Conservation (phyloP, 1,284 basidiomycete genomes). For the Tilletia setariae region DNA sequence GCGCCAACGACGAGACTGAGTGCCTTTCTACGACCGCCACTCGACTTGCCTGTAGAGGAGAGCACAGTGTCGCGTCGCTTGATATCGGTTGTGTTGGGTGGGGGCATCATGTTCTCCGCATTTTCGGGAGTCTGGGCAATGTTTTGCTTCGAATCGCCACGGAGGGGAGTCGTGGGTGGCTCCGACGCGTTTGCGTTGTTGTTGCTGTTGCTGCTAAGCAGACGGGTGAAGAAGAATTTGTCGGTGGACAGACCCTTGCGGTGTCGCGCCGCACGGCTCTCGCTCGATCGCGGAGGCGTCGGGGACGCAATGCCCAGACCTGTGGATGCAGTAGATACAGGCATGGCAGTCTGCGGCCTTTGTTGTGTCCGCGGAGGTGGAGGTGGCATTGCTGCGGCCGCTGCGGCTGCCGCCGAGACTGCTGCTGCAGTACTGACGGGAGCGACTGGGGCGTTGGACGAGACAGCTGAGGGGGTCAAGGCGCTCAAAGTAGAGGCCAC, state of each 20-base stretch:
- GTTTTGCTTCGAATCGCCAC: too few relatives aligned
- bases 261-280: conserved; percentile 27
- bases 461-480: too few relatives aligned
- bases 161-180: too few relatives aligned
- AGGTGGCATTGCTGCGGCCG: background rate
- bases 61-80: background rate
- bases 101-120: background rate
- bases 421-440: too few relatives aligned
- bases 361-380: background rate
- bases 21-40: conserved; percentile 38
- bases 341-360: background rate
- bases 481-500: too few relatives aligned
- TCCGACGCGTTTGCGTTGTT: background rate
- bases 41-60: background rate
- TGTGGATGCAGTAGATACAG: conserved; percentile 13
- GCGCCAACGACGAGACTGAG: conserved; percentile 45
- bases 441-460: too few relatives aligned
- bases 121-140: background rate
- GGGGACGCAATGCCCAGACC: conserved; percentile 13
- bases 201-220: conserved; percentile 25
- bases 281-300: background rate
- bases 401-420: too few relatives aligned
- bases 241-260: conserved; percentile 49
- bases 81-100: background rate
- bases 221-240: conserved; percentile 42